These are phyloP conservation scores for Candida argentea DNA, from an alignment of 805 yeast species.

Conservation along the genomic window DNA sequence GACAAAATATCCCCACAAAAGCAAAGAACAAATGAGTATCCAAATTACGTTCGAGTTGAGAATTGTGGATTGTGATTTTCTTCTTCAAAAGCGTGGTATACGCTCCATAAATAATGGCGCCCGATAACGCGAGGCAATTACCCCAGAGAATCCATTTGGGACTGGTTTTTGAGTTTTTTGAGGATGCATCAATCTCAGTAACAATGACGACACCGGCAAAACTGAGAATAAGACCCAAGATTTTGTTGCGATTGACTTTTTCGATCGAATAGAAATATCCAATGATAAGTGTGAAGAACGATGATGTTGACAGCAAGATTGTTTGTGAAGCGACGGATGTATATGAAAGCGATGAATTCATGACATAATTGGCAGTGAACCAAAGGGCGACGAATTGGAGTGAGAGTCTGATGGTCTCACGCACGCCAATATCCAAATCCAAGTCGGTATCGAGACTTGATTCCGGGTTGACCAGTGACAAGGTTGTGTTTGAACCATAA, in stretches of 20 bases:
- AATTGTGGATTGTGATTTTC: conserved; percentile 35
- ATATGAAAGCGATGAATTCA: conserved; percentile 77
- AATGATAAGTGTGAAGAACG: conserved; percentile 81
- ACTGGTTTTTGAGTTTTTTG: conserved; percentile 16
- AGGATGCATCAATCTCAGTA: conserved; percentile 52
- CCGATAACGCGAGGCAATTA: conserved; percentile 66
- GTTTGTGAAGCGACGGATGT: conserved; percentile 95
- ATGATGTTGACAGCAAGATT: conserved; percentile 82
- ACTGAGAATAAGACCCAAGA: conserved; percentile 61
- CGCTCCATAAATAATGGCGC: conserved; percentile 86
- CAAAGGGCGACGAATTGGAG: conserved; percentile 79
- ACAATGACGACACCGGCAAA: conserved; percentile 74
- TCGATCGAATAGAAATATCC: conserved; percentile 72
- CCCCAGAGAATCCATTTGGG: conserved; percentile 41
- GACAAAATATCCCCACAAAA: conserved; percentile 81
- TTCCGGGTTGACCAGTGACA: conserved; percentile 6
- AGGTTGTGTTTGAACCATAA: conserved; percentile 15
- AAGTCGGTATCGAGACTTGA: conserved; percentile 1
- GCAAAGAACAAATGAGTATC: conserved; percentile 90
- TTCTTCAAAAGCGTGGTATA: conserved; percentile 79
- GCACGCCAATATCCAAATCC: conserved; percentile 24
- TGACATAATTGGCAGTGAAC: conserved; percentile 83
- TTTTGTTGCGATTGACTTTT: conserved; percentile 49
- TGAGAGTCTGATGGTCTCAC: conserved; percentile 66
- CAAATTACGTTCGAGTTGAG: conserved; percentile 58